Base-by-base conservation (phyloP, 768 basidiomycete species). In the Mycena alexandri region DNA sequence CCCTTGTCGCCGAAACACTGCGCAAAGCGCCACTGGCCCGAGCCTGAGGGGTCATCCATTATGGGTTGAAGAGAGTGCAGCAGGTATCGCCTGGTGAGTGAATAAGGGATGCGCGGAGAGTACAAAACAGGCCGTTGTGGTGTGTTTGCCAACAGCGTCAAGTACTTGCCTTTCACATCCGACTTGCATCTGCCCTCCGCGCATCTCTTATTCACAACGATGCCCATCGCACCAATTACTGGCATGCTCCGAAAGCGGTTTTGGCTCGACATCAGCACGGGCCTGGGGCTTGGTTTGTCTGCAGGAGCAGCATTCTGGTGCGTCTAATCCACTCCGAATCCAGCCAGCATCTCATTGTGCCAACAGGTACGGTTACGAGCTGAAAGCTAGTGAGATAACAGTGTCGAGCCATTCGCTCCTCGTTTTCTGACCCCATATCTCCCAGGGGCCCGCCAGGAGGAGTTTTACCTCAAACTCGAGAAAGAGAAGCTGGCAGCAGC, bases 1-100 rank as follows among this genome's bases (percentile, higher is more conserved):
- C 93, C 97, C 88, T 99, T 99, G 87, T 99, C 98, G 71, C 98
- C 98, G 78, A 99, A 99, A 83, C 98, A 99, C 77, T 99, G 98
- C 60, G 98, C 97, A 83, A 99, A 99, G 75, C 97, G 91, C 98
- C 98, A 99, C 74, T 92, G 92, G 75, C 92, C 92, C 77, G 93
- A 93, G 75, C 90, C 87, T 80, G 92, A 89, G 82, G 94, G 93
- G 80, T 90, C 88, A 79, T 95, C 93, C 94, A 94, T 93, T 79
- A n/a, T 41, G n/a, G 19, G 19, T 25, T 24, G 5, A 44, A 25
- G 43, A 33, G 43, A n/a, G 33, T 10, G 25, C 25, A 24, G 25
- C 25, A 24, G 53, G 53, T 55, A 41, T 55, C 53, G 53, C 53
- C 53, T 41, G 34, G 34, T 24, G 12, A 22, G 22, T 48, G 61